Percentiles rank a stretch among this genome's conserved stretches.
Conservation (phyloP, 495 filamentous ascomycete genomes). For the Podospora bellae-mahoneyi region DNA sequence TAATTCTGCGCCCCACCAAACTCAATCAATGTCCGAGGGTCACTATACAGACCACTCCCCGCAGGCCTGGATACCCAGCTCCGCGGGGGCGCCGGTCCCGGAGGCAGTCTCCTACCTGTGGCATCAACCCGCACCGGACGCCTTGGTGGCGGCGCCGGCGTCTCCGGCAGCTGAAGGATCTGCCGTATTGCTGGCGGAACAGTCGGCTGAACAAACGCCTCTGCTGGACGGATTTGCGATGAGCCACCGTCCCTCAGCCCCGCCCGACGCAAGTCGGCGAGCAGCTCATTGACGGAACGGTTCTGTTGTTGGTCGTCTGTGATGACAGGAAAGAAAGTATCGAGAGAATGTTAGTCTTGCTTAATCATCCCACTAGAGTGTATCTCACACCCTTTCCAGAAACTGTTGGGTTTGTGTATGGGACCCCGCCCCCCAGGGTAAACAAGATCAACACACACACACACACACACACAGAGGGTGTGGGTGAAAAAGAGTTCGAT, state of each 20-base stretch:
- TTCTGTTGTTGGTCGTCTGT: constrained; percentile 5
- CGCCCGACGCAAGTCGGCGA: constrained; percentile 46
- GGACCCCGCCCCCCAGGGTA: neutral
- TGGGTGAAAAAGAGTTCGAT: neutral
- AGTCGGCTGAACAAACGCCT: constrained; percentile 26
- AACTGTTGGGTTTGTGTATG: too few species aligned
- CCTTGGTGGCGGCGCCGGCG: constrained; percentile 62
- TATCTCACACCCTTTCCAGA: too few species aligned
- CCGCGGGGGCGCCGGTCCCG: constrained; percentile 67
- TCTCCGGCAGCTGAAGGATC: constrained; percentile 68
- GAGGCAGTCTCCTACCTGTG: constrained; percentile 47
- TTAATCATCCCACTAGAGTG: neutral
- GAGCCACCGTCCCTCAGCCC: neutral
- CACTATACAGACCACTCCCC: neutral
- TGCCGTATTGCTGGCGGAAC: constrained; percentile 51
- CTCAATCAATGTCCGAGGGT: neutral
- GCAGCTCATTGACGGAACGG: constrained; percentile 50
- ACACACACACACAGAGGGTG: neutral
- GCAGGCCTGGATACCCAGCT: constrained; percentile 56
- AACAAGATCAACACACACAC: neutral
- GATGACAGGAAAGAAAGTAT: constrained; percentile 1
- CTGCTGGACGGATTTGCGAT: neutral
- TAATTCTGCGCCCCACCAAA: neutral
- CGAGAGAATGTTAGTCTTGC: neutral
- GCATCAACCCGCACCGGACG: constrained; percentile 44